Evolutionary conservation across 1,139 yeast species (phyloP).

Genomic region (Yamadazyma taylorii): DNA sequence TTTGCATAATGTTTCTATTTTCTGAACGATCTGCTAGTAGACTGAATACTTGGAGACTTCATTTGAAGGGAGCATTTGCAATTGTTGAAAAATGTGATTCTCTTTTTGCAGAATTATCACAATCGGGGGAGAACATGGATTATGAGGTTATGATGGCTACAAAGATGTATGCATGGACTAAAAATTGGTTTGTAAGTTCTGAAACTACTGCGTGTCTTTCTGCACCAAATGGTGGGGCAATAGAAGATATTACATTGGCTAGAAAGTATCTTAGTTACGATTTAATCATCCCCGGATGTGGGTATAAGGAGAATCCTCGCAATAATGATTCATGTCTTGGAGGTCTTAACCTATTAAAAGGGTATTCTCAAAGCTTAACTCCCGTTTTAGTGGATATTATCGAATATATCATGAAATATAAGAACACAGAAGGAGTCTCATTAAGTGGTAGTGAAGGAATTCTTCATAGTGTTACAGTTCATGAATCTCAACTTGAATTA

Average conservation of each 20-base stretch:
- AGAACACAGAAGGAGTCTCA: constrained; percentile 5
- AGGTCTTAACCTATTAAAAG: constrained; percentile 11
- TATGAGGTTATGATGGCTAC: constrained; percentile 3
- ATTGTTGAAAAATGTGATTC: constrained; percentile 9
- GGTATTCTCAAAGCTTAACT: constrained; percentile 12
- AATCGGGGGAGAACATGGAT: background rate
- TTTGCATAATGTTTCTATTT: constrained; percentile 18
- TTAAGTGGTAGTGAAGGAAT: constrained; percentile 9
- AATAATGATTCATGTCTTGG: constrained; percentile 4
- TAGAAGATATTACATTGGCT: background rate
- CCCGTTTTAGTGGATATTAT: constrained; percentile 10
- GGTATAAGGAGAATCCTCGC: background rate
- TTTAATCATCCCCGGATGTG: background rate
- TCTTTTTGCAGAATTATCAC: constrained; percentile 3
- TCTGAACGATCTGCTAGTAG: constrained; percentile 21
- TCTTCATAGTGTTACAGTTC: constrained; percentile 5
- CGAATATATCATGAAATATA: constrained; percentile 2
- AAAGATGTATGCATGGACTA: constrained; percentile 10
- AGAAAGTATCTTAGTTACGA: constrained; percentile 1
- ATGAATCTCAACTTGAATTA: background rate
- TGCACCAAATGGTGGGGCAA: constrained; percentile 13
- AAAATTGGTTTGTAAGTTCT: constrained; percentile 10
- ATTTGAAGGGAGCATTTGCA: constrained; percentile 21
- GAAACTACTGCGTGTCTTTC: constrained; percentile 11
- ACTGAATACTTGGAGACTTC: constrained; percentile 23